Conservation (phyloP, 352 stramenopile species). For the Elongisporangium senticosum region DNA sequence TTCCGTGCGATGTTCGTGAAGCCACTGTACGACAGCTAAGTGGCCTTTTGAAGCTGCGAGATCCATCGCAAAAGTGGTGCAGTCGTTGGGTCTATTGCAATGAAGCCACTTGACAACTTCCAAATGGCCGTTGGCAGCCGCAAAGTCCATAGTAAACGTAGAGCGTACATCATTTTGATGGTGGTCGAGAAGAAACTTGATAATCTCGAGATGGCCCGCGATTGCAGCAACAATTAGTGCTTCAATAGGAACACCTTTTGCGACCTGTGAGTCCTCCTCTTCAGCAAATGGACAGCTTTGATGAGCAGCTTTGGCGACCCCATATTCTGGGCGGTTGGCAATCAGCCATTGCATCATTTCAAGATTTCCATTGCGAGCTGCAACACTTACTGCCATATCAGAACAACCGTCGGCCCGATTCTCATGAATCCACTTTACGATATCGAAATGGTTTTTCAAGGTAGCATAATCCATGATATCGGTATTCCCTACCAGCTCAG, state of each 20-base stretch:
- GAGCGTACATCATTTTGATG: too few species aligned
- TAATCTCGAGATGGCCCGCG: too few species aligned
- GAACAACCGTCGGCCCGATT: slow-evolving; percentile 21
- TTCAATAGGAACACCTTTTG: too few species aligned
- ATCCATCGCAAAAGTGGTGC: slow-evolving; percentile 34
- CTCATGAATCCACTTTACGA: slow-evolving; percentile 19
- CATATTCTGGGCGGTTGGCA: slow-evolving; percentile 4
- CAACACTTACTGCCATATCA: slow-evolving; percentile 17
- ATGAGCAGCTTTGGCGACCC: too few species aligned
- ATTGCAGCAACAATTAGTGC: too few species aligned
- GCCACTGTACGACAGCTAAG: slow-evolving; percentile 31
- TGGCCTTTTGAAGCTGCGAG: slow-evolving; percentile 36
- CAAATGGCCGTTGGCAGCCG: slow-evolving; percentile 45
- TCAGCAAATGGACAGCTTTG: too few species aligned
- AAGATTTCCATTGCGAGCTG: slow-evolving; percentile 1
- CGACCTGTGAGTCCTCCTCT: too few species aligned
- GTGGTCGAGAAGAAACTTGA: too few species aligned
- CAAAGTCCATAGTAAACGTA: slow-evolving; percentile 33
- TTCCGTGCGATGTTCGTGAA: slow-evolving; percentile 28
- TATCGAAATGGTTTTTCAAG: slow-evolving; percentile 10
- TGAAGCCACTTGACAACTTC: slow-evolving; percentile 31
- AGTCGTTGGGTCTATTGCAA: slow-evolving; percentile 24
- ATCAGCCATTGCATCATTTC: slow-evolving; percentile 12
- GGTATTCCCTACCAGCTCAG: slow-evolving; percentile 29
- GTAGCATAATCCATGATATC: slow-evolving; percentile 37